phyloP scores from a whole-genome alignment of 352 stramenopile species.

The Globisporangium iwayamae region DNA sequence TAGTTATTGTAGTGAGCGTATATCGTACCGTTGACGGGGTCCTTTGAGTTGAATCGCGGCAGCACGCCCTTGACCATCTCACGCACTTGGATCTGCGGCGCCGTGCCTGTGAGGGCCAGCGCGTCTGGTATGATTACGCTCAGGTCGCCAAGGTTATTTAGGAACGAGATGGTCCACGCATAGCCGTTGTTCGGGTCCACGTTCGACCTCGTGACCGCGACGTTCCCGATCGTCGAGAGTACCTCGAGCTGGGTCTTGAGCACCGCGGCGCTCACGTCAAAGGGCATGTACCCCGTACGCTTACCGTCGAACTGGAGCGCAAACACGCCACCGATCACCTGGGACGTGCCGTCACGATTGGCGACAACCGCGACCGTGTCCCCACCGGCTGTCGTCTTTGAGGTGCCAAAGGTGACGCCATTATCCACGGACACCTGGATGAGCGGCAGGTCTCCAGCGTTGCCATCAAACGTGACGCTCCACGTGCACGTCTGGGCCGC shows the following conservation, averaged over 20 bases:
- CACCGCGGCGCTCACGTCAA: constrained; percentile 83
- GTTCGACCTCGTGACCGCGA: constrained; percentile 82
- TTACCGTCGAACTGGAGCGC: constrained; percentile 86
- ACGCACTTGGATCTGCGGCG: constrained; percentile 71
- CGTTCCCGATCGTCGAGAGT: constrained; percentile 85
- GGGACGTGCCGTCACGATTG: constrained; percentile 48
- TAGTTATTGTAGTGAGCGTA: no score
- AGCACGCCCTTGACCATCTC: constrained; percentile 70
- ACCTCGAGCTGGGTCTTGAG: constrained; percentile 89
- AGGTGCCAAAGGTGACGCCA: constrained; percentile 30
- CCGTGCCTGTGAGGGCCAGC: constrained; percentile 86
- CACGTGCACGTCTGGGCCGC: constrained; percentile 82
- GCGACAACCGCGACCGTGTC: constrained; percentile 50
- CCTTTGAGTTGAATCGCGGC: constrained; percentile 91
- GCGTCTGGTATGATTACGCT: constrained; percentile 72
- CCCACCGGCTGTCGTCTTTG: constrained; percentile 23
- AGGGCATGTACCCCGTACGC: constrained; percentile 89
- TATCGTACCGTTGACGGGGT: constrained; percentile 57
- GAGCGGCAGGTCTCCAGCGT: constrained; percentile 79
- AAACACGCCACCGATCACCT: constrained; percentile 72
- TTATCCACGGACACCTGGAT: constrained; percentile 50
- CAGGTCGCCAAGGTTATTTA: constrained; percentile 89
- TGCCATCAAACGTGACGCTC: constrained; percentile 93
- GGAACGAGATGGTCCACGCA: constrained; percentile 92
- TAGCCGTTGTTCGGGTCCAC: constrained; percentile 92